Evolutionary conservation across 2,329 filamentous ascomycete genomes (phyloP).

Genomic region (Trichoderma hamatum): DNA sequence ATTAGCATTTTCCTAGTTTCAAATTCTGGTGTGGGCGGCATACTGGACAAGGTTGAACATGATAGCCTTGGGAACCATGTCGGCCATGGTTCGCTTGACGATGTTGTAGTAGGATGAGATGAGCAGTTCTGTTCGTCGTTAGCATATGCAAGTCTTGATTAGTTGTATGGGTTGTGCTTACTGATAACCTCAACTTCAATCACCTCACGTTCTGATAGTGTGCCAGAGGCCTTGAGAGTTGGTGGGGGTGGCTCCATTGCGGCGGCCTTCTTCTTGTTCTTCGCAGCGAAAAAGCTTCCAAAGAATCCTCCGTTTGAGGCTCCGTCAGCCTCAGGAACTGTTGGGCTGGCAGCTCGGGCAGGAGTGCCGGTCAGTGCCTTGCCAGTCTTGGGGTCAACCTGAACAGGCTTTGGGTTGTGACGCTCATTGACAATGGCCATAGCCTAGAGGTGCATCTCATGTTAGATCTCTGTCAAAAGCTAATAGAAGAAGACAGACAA

Average conservation of each 20-base stretch:
- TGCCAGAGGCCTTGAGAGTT: constrained; percentile 91
- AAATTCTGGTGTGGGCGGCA: constrained; percentile 44
- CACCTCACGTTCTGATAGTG: constrained; percentile 87
- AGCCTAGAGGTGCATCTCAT: constrained; percentile 53
- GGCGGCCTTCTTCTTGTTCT: constrained; percentile 99
- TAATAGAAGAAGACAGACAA: neutral
- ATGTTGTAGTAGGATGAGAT: constrained; percentile 99
- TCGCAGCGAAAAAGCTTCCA: constrained; percentile 96
- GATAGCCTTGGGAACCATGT: constrained; percentile 99
- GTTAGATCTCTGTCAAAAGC: constrained; percentile 9
- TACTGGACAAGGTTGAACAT: constrained; percentile 97
- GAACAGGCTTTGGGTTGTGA: constrained; percentile 83
- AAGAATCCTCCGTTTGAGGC: constrained; percentile 80
- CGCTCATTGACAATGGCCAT: constrained; percentile 98
- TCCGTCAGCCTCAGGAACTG: constrained; percentile 56
- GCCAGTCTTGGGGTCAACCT: constrained; percentile 98
- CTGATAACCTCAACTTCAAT: constrained; percentile 99
- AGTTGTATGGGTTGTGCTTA: constrained; percentile 53
- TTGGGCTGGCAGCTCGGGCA: constrained; percentile 75
- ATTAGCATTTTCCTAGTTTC: neutral
- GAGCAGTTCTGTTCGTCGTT: constrained; percentile 69
- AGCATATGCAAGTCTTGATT: constrained; percentile 18
- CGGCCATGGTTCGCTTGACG: constrained; percentile 96
- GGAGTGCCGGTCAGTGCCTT: constrained; percentile 75
- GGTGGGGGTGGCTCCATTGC: constrained; percentile 96